Base-by-base conservation (phyloP, 805 yeast species). In the Monosporozyma solicola region DNA sequence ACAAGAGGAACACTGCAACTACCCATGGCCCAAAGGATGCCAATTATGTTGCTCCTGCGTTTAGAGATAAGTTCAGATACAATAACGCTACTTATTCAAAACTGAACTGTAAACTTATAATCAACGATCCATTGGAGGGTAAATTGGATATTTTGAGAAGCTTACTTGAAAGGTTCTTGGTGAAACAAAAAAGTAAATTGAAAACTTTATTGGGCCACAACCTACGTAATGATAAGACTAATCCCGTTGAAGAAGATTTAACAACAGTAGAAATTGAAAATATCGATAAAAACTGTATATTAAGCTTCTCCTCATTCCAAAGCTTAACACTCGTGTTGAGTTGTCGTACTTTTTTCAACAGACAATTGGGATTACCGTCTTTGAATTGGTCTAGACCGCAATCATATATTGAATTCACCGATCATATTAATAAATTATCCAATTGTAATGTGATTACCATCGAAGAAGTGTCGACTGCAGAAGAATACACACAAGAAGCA, bases 311-410 rank as follows among this genome's bases (percentile, higher is more conserved):
- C 41, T 45, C 59, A 2, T 52, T 55, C 13, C 59, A 55, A 31
- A 57, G 59, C 9, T 51, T 62, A 1, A 60, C 67, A 1, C 51
- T 60, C 13, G 59, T 63, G 9, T 47, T 66, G 16, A 53, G 61
- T 22, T 60, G 64, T 29, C 57, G 58, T 51, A 53, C 61, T 3
- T 63, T 54, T 37, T 51, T 67, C 15, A 61, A 62, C 16, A 51
- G 51, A 41, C 55, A 57, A 41, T 31, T 60, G 13, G 54, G 51
- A 7, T 15, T 48, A 27, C 10, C 32, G 33, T 11, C 22, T 8
- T 27, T 51, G n/a, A 45, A 48, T 31, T 65, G 69, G 69, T 49
- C 44, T 8, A 57, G 70, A 48, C 71, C 71, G 1, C 53, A 56
- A 27, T 62, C 59, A 8, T 66, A 57, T 37, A 54, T 67, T 2